phyloP scores from a whole-genome alignment of 2,329 filamentous ascomycete genomes.

The Gliomastix tumulicola region DNA sequence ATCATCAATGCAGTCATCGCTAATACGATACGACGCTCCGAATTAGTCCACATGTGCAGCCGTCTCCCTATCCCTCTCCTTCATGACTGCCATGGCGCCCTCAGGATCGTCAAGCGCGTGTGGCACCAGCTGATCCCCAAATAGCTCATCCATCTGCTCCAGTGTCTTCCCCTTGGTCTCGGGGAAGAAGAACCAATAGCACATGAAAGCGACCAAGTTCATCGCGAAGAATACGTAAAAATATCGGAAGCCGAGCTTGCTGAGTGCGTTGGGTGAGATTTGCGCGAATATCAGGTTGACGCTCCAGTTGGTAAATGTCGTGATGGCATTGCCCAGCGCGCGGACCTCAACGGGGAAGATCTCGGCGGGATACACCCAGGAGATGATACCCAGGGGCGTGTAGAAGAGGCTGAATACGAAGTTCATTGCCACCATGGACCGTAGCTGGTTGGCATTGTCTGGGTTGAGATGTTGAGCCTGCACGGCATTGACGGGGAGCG shows the following conservation, averaged over 20 bases:
- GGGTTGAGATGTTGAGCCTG: conserved; percentile 15
- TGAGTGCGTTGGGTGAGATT: conserved; percentile 36
- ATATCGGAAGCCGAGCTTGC: conserved; percentile 34
- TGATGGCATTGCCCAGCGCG: conserved; percentile 17
- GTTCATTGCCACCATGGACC: conserved; percentile 22
- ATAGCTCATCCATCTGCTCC: no score
- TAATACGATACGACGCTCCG: no score
- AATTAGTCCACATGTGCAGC: no score
- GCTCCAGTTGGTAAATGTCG: conserved; percentile 20
- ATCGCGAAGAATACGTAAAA: conserved; percentile 22
- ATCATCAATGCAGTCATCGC: no score
- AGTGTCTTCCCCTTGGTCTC: conserved; percentile 21
- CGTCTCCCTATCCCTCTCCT: no score
- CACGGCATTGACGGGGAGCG: conserved; percentile 18
- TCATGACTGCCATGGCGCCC: no score
- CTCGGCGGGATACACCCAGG: conserved; percentile 29
- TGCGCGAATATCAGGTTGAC: conserved; percentile 37
- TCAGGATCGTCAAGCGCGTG: no score
- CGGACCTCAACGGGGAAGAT: conserved; percentile 27
- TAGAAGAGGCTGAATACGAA: conserved; percentile 22
- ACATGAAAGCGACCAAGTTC: conserved; percentile 12
- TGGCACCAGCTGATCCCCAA: no score
- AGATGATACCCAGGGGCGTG: conserved; percentile 32
- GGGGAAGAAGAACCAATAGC: conserved; percentile 18
- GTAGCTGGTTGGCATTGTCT: conserved; percentile 14